phyloP scores from a whole-genome alignment of 164 flowering plant genomes.

The Kalanchoe fedtschenkoi region DNA sequence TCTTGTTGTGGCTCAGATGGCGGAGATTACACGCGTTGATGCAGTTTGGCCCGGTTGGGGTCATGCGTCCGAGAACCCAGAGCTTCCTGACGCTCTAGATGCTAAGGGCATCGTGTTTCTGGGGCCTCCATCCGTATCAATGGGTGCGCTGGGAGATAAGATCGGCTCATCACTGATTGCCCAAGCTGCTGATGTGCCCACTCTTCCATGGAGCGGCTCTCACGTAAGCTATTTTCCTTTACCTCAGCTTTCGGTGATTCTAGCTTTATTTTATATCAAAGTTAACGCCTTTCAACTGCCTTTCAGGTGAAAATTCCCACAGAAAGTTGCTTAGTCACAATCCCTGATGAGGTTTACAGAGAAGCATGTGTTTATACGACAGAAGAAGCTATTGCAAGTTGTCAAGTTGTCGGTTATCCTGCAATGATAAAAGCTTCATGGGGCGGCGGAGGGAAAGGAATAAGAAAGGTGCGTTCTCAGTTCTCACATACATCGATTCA shows the following conservation, averaged over 20 bases:
- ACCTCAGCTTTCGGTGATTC: not conserved
- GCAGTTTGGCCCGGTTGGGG: slow-evolving; percentile 99
- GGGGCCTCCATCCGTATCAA: slow-evolving; percentile 87
- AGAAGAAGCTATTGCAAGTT: slow-evolving; percentile 94
- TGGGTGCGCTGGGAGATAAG: slow-evolving; percentile 98
- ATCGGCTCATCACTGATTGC: slow-evolving; percentile 99
- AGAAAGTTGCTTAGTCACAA: slow-evolving; percentile 63
- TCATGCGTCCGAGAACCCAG: slow-evolving; percentile 99
- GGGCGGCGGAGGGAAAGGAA: slow-evolving; percentile 99
- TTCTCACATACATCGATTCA: not conserved
- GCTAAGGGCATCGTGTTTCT: slow-evolving; percentile 84
- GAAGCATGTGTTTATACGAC: slow-evolving; percentile 92
- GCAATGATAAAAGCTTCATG: slow-evolving; percentile 99
- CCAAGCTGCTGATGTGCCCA: slow-evolving; percentile 97
- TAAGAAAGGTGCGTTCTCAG: slow-evolving; percentile 74
- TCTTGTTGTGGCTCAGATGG: slow-evolving; percentile 42
- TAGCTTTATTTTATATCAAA: not conserved
- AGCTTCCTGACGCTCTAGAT: slow-evolving; percentile 83
- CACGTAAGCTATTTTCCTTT: slow-evolving; percentile 42
- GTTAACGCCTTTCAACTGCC: not conserved
- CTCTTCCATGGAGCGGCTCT: slow-evolving; percentile 99
- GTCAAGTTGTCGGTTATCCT: slow-evolving; percentile 98
- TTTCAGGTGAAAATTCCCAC: slow-evolving; percentile 76
- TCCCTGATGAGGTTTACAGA: slow-evolving; percentile 73
- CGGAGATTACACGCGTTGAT: slow-evolving; percentile 89